Conservation (phyloP, 2,329 filamentous ascomycete species). For the Pyricularia sp. region DNA sequence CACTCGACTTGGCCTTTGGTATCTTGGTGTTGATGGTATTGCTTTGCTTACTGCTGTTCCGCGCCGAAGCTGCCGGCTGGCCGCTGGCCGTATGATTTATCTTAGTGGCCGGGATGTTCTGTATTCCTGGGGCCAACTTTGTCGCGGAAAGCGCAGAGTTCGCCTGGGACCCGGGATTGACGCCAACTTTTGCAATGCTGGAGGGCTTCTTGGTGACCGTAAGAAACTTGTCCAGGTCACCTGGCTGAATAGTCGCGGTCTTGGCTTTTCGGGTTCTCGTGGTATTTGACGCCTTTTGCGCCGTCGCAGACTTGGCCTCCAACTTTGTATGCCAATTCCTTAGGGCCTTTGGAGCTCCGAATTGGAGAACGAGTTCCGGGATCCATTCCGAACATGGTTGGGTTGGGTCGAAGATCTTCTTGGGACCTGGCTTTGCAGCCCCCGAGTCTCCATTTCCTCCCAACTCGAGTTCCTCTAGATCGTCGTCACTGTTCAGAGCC, state of each 20-base stretch:
- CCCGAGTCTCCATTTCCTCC: conserved; percentile 13
- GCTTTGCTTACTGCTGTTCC: background rate
- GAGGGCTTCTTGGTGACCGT: conserved; percentile 23
- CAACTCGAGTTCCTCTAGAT: conserved; percentile 33
- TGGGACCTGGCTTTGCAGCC: conserved; percentile 16
- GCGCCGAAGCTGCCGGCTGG: background rate
- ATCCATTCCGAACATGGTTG: conserved; percentile 61
- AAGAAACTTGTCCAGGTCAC: conserved; percentile 28
- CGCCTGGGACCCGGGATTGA: background rate
- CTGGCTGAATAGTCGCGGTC: conserved; percentile 13
- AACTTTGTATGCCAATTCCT: conserved; percentile 50
- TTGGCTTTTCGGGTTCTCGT: conserved; percentile 4
- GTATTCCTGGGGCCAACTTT: background rate
- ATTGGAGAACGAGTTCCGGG: conserved; percentile 50
- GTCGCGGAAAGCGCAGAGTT: background rate
- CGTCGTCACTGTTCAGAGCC: conserved; percentile 58
- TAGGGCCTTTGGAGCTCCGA: conserved; percentile 56
- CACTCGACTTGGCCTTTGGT: background rate
- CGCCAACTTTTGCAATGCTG: background rate
- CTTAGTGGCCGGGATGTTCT: background rate
- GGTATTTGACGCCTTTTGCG: conserved; percentile 5
- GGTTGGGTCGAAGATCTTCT: conserved; percentile 52
- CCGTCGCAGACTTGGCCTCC: conserved; percentile 17
- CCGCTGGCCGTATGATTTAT: background rate
- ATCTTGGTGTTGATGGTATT: background rate